Evolutionary conservation across 1,284 basidiomycete species (phyloP), one percentile per base, ranked within the genome.

Genomic region (Papiliotrema nemorosa): DNA sequence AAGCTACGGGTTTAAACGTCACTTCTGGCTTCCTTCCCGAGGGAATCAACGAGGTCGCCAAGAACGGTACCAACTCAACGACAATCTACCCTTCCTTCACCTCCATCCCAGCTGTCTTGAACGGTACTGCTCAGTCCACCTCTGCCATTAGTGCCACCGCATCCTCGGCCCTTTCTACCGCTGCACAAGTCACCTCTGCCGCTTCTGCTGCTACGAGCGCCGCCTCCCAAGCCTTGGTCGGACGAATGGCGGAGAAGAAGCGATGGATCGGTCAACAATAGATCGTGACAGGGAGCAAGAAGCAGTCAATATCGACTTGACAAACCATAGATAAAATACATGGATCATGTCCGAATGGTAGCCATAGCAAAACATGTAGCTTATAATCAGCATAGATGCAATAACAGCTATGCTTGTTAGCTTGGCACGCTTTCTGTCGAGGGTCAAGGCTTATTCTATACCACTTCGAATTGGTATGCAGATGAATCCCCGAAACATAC

Each of bases 1-100:
- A 51, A 49, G 56, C 52, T 18, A 41, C 52, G 38, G 49, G 45
- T 25, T 52, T 34, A 50, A 60, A 58, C 49, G 39, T 43, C 22
- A 60, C 64, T 31, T 46, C 13, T 62, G 65, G 62, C 25, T 62
- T 67, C 18, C 61, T 62, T 52, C 47, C 54, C 29, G 56, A 53
- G 61, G 56, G 52, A 49, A 54, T 71, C 51, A 57, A 56, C 35
- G 57, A 45, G 10, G 21, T 35, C 27, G 44, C 44, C 27, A 45
- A 41, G 40, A 29, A 44, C 38, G 44, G 27, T 29, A 46, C 34
- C 46, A 39, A 27, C 31, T 43, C 54, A 26, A 46, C 43, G 21
- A 38, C 38, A 16, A 14, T 34, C 44, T 34, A 46, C 49, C 3
- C 31, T n/a, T 37, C 45, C 27, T 36, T 21, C 20, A 18, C 52